These are phyloP conservation scores for Apiospora arundinis DNA, from an alignment of 2,329 filamentous ascomycete genomes.

Conservation along the genomic window DNA sequence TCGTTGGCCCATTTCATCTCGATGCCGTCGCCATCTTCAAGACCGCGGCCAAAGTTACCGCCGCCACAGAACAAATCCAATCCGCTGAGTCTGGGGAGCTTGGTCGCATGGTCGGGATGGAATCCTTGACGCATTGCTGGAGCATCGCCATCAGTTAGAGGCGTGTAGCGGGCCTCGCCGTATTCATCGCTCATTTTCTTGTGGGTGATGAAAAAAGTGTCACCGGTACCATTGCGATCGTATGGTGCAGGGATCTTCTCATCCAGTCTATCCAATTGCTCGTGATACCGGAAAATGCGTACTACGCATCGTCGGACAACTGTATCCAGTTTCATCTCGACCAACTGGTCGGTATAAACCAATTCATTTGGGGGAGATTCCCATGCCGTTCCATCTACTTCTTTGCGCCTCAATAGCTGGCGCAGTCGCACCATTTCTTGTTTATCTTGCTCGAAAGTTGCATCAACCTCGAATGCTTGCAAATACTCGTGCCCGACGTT, in stretches of 20 bases:
- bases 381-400: slow-evolving; percentile 41
- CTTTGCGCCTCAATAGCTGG: slow-evolving; percentile 55
- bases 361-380: slow-evolving; percentile 58
- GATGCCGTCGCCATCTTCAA: slow-evolving; percentile 74
- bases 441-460: slow-evolving; percentile 35
- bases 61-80: slow-evolving; percentile 81
- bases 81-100: slow-evolving; percentile 55
- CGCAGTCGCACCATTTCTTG: slow-evolving; percentile 52
- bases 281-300: slow-evolving; percentile 52
- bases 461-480: slow-evolving; percentile 67
- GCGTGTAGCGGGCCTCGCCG: slow-evolving; percentile 36
- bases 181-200: slow-evolving; percentile 36
- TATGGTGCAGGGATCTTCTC: slow-evolving; percentile 67
- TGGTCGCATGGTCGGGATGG: slow-evolving; percentile 45
- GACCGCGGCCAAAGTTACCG: slow-evolving; percentile 76
- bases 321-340: slow-evolving; percentile 41
- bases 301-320: slow-evolving; percentile 67
- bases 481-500: slow-evolving; percentile 45
- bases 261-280: slow-evolving; percentile 24
- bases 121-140: slow-evolving; percentile 59
- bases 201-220: slow-evolving; percentile 69
- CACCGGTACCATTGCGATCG: slow-evolving; percentile 66
- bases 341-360: slow-evolving; percentile 39
- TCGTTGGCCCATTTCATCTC: slow-evolving; percentile 74
- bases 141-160: slow-evolving; percentile 42